These are phyloP conservation scores for Dictyostelium brefeldianum DNA, from an alignment of 78 protist species.

Conservation along the genomic window DNA sequence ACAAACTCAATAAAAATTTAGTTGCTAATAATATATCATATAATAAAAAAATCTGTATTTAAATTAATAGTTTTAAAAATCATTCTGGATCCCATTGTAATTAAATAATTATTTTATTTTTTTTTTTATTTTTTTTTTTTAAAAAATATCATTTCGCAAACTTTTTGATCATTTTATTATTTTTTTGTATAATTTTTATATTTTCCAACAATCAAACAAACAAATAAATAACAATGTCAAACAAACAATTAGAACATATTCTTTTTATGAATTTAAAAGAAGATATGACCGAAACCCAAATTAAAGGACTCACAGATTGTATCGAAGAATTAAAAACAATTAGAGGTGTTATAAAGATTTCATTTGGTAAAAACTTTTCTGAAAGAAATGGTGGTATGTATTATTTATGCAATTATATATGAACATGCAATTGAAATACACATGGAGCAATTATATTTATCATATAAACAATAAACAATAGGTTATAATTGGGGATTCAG, in stretches of 20 bases:
- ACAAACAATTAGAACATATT: slow-evolving; percentile 54
- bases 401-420: no score
- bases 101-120: no score
- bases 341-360: slow-evolving; percentile 49
- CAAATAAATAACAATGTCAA: neutral
- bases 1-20: no score
- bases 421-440: no score
- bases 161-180: neutral
- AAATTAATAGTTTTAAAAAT: no score
- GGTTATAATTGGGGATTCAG: slow-evolving; percentile 70
- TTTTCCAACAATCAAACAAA: neutral
- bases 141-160: neutral
- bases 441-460: neutral
- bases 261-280: slow-evolving; percentile 50
- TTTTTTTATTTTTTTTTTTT: neutral
- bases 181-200: neutral
- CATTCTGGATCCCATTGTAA: no score
- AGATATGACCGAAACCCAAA: slow-evolving; percentile 22
- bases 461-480: neutral
- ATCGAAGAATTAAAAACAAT: slow-evolving; percentile 30
- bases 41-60: no score
- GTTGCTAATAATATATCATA: no score
- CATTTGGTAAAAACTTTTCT: slow-evolving; percentile 55
- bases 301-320: slow-evolving; percentile 7
- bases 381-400: slow-evolving; percentile 73